A percentile compares a stretch with the other conserved stretches of the same genome.
phyloP scores from a whole-genome alignment of 75 land plant species.

The Chamaecyparis obtusa region DNA sequence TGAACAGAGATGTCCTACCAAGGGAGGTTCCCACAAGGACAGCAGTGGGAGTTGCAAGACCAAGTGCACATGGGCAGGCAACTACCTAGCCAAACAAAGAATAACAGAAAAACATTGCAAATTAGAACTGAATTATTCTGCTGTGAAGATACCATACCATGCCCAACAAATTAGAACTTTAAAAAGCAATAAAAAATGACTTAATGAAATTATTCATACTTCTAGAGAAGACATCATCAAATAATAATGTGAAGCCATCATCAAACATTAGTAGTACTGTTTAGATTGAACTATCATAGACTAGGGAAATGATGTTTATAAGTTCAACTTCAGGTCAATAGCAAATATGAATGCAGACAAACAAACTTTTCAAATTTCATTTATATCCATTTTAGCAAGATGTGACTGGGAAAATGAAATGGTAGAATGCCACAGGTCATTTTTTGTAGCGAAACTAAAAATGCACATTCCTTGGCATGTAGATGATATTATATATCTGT shows the following conservation, averaged over 20 bases:
- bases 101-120: not conserved
- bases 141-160: not conserved
- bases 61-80: conserved; percentile 99
- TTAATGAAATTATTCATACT: not conserved
- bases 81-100: conserved; percentile 59
- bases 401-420: not conserved
- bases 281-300: not conserved
- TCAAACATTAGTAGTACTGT: not conserved
- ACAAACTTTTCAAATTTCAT: not conserved
- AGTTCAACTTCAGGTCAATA: not conserved
- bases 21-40: conserved; percentile 96
- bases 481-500: not conserved
- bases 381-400: not conserved
- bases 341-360: not conserved
- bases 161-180: not conserved
- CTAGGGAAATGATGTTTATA: not conserved
- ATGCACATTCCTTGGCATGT: not conserved
- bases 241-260: not conserved
- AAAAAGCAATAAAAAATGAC: not conserved
- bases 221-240: not conserved
- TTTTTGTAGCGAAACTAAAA: not conserved
- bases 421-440: not conserved
- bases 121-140: not conserved
- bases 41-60: conserved; percentile 98
- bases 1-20: conserved; percentile 33